Evolutionary conservation across 1,139 yeast species (phyloP).

Genomic region (Petasospora fabianii): DNA sequence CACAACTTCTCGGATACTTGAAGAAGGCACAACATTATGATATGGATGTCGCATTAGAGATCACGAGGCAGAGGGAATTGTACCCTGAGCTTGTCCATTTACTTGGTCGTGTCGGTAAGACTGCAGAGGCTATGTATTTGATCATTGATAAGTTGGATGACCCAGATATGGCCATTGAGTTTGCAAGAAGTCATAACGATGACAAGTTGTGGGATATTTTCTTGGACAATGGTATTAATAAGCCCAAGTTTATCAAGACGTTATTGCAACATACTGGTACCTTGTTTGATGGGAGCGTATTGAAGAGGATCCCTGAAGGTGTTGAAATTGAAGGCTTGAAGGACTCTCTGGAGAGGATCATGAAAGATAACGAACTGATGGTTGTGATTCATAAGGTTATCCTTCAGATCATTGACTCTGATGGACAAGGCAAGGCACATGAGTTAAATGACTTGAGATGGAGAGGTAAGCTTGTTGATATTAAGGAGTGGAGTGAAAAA

Average conservation of each 20-base stretch:
- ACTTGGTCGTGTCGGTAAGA: slow-evolving; percentile 80
- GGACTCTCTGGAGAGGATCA: slow-evolving; percentile 56
- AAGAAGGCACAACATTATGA: slow-evolving; percentile 52
- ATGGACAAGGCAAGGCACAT: slow-evolving; percentile 45
- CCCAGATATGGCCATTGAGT: slow-evolving; percentile 75
- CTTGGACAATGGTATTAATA: slow-evolving; percentile 63
- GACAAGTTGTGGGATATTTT: slow-evolving; percentile 64
- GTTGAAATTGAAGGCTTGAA: slow-evolving; percentile 65
- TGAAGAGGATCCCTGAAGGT: slow-evolving; percentile 59
- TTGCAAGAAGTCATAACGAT: slow-evolving; percentile 42
- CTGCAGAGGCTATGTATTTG: slow-evolving; percentile 66
- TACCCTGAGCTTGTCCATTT: slow-evolving; percentile 76
- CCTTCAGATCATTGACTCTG: slow-evolving; percentile 56
- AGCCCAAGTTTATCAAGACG: slow-evolving; percentile 71
- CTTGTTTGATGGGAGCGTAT: slow-evolving; percentile 64
- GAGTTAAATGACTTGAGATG: slow-evolving; percentile 23
- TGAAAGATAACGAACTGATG: slow-evolving; percentile 62
- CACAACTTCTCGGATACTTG: slow-evolving; percentile 52
- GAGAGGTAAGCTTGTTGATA: slow-evolving; percentile 17
- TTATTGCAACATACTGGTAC: slow-evolving; percentile 69
- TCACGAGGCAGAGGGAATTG: slow-evolving; percentile 52
- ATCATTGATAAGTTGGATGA: slow-evolving; percentile 76
- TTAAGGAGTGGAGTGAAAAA: slow-evolving; percentile 11
- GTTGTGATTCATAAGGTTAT: slow-evolving; percentile 56
- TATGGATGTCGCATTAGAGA: slow-evolving; percentile 59